These are phyloP conservation scores for Neurospora sp. DNA, from an alignment of 495 filamentous ascomycete species.

Conservation along the genomic window DNA sequence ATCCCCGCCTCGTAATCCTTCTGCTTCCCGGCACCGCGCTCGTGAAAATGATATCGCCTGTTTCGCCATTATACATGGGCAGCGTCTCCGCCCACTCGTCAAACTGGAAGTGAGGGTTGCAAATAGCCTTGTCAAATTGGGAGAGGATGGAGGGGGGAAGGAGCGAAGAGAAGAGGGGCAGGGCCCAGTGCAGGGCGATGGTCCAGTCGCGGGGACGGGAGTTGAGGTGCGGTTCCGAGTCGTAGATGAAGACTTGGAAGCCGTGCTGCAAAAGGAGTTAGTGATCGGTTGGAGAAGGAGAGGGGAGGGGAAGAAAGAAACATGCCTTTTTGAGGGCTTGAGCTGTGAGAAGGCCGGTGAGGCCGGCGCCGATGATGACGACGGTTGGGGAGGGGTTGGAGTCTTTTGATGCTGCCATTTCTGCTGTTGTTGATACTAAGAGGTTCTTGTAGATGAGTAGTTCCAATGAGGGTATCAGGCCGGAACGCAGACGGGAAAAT, in stretches of 20 bases:
- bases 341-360: conserved; percentile 39
- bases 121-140: conserved; percentile 23
- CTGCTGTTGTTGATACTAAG: background rate
- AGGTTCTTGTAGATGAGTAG: background rate
- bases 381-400: conserved; percentile 1
- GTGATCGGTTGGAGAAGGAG: background rate
- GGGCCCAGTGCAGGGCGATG: conserved; percentile 46
- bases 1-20: conserved; percentile 33
- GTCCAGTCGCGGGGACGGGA: conserved; percentile 45
- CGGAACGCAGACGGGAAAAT: background rate
- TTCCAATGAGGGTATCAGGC: background rate
- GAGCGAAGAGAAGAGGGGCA: conserved; percentile 15
- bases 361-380: conserved; percentile 38
- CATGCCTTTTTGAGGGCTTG: conserved; percentile 35
- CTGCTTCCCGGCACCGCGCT: conserved; percentile 29
- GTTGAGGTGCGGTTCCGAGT: conserved; percentile 30
- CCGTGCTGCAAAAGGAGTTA: conserved; percentile 27
- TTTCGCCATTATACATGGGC: conserved; percentile 35
- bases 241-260: conserved; percentile 39
- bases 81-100: conserved; percentile 25
- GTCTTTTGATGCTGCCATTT: background rate
- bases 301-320: background rate
- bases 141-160: conserved; percentile 30
- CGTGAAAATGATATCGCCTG: conserved; percentile 33
- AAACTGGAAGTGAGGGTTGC: conserved; percentile 28